A percentile compares a stretch with the other conserved stretches of the same genome.
phyloP scores from a whole-genome alignment of 2,329 filamentous ascomycete species.

The Knufia fluminis region DNA sequence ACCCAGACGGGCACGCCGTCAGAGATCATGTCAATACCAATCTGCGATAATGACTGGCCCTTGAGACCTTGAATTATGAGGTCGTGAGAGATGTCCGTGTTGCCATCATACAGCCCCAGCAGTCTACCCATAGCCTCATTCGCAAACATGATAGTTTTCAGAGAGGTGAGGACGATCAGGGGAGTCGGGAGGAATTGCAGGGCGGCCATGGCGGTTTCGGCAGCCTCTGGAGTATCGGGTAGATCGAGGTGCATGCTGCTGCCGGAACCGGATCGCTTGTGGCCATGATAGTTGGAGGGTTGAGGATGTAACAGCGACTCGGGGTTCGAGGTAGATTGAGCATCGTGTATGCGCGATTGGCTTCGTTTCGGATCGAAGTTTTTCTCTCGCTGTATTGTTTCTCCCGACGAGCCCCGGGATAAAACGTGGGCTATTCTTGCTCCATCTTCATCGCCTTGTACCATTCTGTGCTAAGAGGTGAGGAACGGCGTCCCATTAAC shows the following conservation, averaged over 20 bases:
- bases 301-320: too few species aligned
- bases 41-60: constrained; percentile 57
- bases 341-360: background rate
- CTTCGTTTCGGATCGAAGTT: background rate
- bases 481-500: background rate
- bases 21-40: constrained; percentile 65
- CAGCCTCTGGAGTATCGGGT: constrained; percentile 14
- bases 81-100: constrained; percentile 22
- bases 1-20: constrained; percentile 49
- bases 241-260: constrained; percentile 15
- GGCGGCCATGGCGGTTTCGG: constrained; percentile 49
- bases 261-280: background rate
- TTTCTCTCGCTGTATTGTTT: background rate
- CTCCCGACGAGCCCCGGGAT: background rate
- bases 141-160: constrained; percentile 62
- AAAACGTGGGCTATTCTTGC: background rate
- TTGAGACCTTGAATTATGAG: constrained; percentile 51
- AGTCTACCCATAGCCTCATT: constrained; percentile 68
- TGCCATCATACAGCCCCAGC: constrained; percentile 48
- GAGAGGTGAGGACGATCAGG: constrained; percentile 55
- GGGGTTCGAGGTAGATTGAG: background rate
- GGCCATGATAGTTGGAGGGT: background rate
- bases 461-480: background rate
- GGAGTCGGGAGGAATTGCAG: constrained; percentile 68
- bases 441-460: background rate